These are phyloP conservation scores for Lactifluus subvellereus DNA, from an alignment of 768 basidiomycete species.

Conservation along the genomic window DNA sequence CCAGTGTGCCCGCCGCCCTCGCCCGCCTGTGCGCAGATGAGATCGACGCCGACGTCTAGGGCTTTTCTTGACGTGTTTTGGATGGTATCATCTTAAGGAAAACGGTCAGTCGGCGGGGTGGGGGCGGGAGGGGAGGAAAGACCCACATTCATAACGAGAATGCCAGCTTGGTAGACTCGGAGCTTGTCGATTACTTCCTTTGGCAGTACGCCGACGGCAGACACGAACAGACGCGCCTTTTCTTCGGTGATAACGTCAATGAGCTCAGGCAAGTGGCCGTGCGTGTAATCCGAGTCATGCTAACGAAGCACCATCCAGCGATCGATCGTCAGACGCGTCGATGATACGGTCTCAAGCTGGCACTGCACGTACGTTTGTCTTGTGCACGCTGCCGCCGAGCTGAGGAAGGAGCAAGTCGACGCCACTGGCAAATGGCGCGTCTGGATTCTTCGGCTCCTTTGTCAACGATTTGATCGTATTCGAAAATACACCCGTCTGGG, in stretches of 20 bases:
- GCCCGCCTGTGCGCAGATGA: conserved; percentile 92
- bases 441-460: conserved; percentile 61
- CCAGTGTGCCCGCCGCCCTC: conserved; percentile 77
- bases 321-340: too few relatives aligned
- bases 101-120: too few relatives aligned
- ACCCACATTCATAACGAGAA: conserved; percentile 78
- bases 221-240: conserved; percentile 83
- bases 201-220: conserved; percentile 84
- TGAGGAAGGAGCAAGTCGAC: conserved; percentile 88
- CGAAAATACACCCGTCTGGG: conserved; percentile 59
- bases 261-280: conserved; percentile 76
- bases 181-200: conserved; percentile 71
- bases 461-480: conserved; percentile 62
- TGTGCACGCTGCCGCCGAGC: conserved; percentile 80
- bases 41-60: conserved; percentile 77
- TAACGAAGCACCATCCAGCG: conserved; percentile 26
- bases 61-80: conserved; percentile 79
- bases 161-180: conserved; percentile 62
- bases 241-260: conserved; percentile 92
- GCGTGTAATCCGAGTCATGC: conserved; percentile 86
- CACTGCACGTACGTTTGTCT: conserved; percentile 64
- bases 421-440: conserved; percentile 64
- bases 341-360: too few relatives aligned
- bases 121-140: background rate
- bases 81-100: conserved; percentile 73